phyloP scores from a whole-genome alignment of 225 moss, liverwort and hornwort genomes.

The Bryoerythrophyllum caledonicum region DNA sequence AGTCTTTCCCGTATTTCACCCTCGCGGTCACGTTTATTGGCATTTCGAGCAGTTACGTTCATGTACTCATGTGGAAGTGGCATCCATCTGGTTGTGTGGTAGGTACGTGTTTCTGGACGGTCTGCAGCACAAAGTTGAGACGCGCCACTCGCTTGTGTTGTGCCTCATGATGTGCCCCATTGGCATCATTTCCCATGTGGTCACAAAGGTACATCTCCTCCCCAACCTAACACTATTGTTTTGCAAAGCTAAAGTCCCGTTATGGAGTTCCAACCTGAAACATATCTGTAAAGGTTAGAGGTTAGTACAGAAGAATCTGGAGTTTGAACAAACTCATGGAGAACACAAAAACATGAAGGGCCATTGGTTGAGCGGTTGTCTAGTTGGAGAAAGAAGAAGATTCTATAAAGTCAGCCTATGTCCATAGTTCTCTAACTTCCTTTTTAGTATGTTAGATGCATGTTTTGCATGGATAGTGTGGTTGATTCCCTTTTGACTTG shows the following conservation, averaged over 20 bases:
- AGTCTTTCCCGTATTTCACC: not conserved
- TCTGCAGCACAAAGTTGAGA: slow-evolving; percentile 78
- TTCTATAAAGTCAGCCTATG: no score
- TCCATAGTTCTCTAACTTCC: no score
- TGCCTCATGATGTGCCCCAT: slow-evolving; percentile 78
- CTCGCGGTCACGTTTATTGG: not conserved
- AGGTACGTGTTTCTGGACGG: slow-evolving; percentile 91
- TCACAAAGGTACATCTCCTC: slow-evolving; percentile 67
- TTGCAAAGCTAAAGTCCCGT: not conserved
- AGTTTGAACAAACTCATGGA: no score
- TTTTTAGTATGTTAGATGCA: no score
- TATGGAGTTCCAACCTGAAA: not conserved
- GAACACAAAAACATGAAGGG: not conserved
- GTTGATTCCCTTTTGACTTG: no score
- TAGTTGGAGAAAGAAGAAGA: not conserved
- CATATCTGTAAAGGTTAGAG: not conserved
- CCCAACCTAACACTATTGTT: not conserved
- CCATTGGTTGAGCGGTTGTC: slow-evolving; percentile 1
- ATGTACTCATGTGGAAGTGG: not conserved
- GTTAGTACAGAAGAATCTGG: no score
- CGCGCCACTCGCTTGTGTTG: slow-evolving; percentile 64
- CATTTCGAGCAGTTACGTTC: not conserved
- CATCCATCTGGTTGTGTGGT: slow-evolving; percentile 8
- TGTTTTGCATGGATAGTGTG: no score
- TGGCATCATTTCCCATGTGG: slow-evolving; percentile 81